Base-by-base conservation (phyloP, 2,329 filamentous ascomycete species). In the Mycosphaerella sp. region DNA sequence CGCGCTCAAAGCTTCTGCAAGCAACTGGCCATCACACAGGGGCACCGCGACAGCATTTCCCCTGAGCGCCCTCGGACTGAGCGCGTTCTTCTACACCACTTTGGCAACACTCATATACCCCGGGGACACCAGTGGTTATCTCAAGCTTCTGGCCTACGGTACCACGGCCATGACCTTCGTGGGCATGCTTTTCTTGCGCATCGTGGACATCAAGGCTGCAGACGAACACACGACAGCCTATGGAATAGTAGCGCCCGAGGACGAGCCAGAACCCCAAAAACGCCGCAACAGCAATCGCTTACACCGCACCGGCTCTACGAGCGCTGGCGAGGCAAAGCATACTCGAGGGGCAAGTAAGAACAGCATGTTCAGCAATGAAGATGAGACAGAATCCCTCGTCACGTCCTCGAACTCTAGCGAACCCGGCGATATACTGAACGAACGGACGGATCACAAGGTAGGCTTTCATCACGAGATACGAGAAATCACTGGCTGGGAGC, bases 1-100 rank as follows among this genome's bases (percentile, higher is more conserved):
- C 29, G 80, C 91, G 7, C 83, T 98, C 67, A 98, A 98, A 70
- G 81, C 80, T 42, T 77, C 80, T 79, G 91, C 91, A 8, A 79
- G 93, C 60, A 96, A 96, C 72, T 96, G 91, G 83, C 92, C 92
- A 10, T 81, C 85, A 55, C 86, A 95, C 69, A 83, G 93, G 59
- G 93, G 93, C 52, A 95, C 92, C 3, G 93, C 93, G 5, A 97
- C 93, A 5, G 91, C 91, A 1, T 93, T 97, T 64, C 92, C 93
- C 5, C 73, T 97, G 53, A 89, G 93, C 53, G 91, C 89, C 2
- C 97, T 97, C 67, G 93, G 93, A 2, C 74, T 98, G 54, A 96
- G 91, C 69, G 93, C 93, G 51, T 93, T 98, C 73, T 95, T 97
- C 76, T 98, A 96, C 74, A 92, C 93, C 0, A 78, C 85, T 2